These are phyloP conservation scores for Halocafeteria seosinensis DNA, from an alignment of 108 stramenopile genomes.

Conservation along the genomic window DNA sequence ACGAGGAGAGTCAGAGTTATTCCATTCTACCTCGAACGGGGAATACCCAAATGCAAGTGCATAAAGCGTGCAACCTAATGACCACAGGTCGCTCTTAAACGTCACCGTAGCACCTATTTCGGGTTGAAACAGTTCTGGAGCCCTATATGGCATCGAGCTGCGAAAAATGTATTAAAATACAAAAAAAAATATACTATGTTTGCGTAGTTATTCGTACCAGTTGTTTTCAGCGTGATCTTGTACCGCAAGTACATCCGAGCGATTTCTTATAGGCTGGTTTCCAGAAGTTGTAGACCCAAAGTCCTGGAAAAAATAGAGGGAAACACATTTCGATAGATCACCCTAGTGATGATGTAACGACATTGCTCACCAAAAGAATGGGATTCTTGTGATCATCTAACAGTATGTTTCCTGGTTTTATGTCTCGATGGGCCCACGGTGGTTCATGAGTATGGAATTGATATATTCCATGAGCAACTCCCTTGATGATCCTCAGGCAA, in stretches of 20 bases:
- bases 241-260: no score
- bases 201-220: no score
- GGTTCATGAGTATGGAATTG: neutral
- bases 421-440: constrained; percentile 11
- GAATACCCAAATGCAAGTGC: constrained; percentile 4
- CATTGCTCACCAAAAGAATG: no score
- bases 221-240: no score
- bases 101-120: neutral
- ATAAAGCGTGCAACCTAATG: constrained; percentile 15
- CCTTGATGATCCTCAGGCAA: neutral
- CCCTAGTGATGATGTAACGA: no score
- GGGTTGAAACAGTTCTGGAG: constrained; percentile 29
- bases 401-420: constrained; percentile 21
- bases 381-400: neutral
- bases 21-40: neutral
- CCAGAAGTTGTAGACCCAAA: constrained; percentile 8
- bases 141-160: constrained; percentile 20
- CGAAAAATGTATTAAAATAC: no score
- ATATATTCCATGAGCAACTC: neutral
- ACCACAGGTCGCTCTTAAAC: constrained; percentile 16
- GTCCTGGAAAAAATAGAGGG: no score
- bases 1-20: no score
- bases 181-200: no score
- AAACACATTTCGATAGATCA: no score
- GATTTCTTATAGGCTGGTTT: no score